These are phyloP conservation scores for Eimeria mitis DNA, from an alignment of 169 alveolate species.

Conservation along the genomic window DNA sequence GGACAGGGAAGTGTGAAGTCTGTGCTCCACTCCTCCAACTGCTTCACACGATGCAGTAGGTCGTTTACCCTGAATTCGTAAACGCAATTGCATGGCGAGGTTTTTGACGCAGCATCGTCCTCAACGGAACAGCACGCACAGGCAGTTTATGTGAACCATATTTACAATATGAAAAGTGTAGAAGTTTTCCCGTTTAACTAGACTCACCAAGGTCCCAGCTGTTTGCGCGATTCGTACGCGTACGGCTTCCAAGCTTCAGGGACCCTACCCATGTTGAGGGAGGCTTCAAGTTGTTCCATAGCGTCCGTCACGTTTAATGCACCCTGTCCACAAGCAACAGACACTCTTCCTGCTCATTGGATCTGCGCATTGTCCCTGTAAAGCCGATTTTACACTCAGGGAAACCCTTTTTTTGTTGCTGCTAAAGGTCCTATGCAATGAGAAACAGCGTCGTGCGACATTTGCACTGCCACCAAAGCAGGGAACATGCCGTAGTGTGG, in stretches of 20 bases:
- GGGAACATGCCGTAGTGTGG: conserved; percentile 8
- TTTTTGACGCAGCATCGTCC: neutral
- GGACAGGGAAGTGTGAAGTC: conserved; percentile 91
- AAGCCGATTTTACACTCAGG: neutral
- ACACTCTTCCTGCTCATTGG: neutral
- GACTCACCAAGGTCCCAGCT: conserved; percentile 93
- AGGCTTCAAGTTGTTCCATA: conserved; percentile 93
- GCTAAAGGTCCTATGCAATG: neutral
- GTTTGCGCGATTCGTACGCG: conserved; percentile 95
- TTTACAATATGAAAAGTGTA: neutral
- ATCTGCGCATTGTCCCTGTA: neutral
- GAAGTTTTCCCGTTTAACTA: neutral
- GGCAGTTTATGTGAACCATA: neutral
- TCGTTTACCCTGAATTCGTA: conserved; percentile 87
- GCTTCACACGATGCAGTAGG: conserved; percentile 91
- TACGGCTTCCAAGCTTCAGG: conserved; percentile 93
- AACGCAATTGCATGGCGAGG: neutral
- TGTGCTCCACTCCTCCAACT: conserved; percentile 92
- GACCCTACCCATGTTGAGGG: conserved; percentile 91
- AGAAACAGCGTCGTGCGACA: neutral
- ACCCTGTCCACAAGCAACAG: conserved; percentile 73
- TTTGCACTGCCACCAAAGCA: neutral
- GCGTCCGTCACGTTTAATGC: conserved; percentile 95
- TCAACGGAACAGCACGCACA: neutral
- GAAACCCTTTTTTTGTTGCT: neutral